Evolutionary conservation across 768 basidiomycete genomes (phyloP), one percentile per base, ranked within the genome.

Genomic region (Peribolospora baueri): DNA sequence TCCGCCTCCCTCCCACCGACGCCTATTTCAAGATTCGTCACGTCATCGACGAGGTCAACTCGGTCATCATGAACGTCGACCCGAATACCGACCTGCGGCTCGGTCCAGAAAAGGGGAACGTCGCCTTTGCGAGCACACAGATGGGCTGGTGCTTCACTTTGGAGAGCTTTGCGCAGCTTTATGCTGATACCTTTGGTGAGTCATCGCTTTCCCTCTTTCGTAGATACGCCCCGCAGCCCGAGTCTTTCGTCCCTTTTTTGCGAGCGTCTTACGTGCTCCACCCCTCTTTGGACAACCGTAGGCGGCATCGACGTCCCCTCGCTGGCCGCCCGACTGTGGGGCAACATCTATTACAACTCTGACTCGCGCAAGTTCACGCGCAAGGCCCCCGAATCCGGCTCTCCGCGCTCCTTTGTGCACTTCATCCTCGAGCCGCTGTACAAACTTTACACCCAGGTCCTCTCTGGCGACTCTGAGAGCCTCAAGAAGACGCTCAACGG

Each of bases 21-120:
- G 93, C 93, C 0, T 98, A 85, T 72, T 95, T 90, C 72, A 98
- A 98, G 74, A 86, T 98, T 61, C 91, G 86, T 68, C 91, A 97
- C 66, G 95, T 90, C 2, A 91, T 98, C 54, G 93, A 98, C 66
- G 93, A 98, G 67, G 80, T 98, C 53, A 98, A 98, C 67, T 84
- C 81, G 1, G 81, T 90, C 67, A 95, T 98, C 65, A 82, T 85
- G 85, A 63, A 65, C 50, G 85, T 97, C 62, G 78, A 95, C 67
- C 83, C 87, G 2, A 80, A 88, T 67, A 84, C 90, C 48, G 79
- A 80, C 51, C 70, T 84, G 50, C 77, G 93, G 48, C 68, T 98
- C 50, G 91, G 87, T 61, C 93, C 93, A 2, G 93, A 98, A 66
- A 76, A 77, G 46, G 91, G 90, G 48, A 98, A 98, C 63, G 88